Evolutionary conservation across 345 rosid genomes (phyloP), one percentile per base, ranked within the genome.

Genomic region (Draba incana): DNA sequence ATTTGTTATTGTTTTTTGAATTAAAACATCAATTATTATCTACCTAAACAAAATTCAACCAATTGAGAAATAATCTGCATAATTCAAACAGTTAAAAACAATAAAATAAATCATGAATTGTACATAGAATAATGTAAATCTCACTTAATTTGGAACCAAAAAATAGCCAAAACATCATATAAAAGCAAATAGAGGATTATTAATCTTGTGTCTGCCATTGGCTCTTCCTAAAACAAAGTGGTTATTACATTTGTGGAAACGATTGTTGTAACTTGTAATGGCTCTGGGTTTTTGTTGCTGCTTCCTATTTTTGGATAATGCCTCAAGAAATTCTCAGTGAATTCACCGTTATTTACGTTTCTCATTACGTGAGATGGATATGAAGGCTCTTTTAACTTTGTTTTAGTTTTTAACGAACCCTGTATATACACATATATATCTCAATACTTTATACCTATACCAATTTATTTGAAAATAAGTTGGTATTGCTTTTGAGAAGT

Each of bases 381-480:
- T 44, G 4, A 25, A 3, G 8, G 37, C 16, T 13, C 28, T 14
- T 25, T 3, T 14, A 35, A 35, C 10, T 27, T 6, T 14, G 8
- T 42, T 43, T 10, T 42, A 39, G 54, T 55, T 47, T 57, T 14
- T 6, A 35, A 57, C 28, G 16, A 39, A 38, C 31, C 7, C 46
- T 33, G n/a, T 56, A 68, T 57, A 48, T 48, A 57, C 6, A 38
- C 1, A 20, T 11, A 16, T 13, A 42, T 3, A 49, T 49, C 39
- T 4, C 20, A 12, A 46, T n/a, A 38, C 51, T 57, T 47, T 4
- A n/a, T 30, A 72, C 44, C 43, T 14, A 11, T 15, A 47, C 51
- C 71, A 48, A 57, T 64, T 71, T 45, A 48, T 56, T 46, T 54
- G 9, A 46, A 8, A 3, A 55, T 56, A 64, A 64, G 65, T 72